phyloP scores from a whole-genome alignment of 2,329 filamentous ascomycete genomes.

The Cladosporium sp. region DNA sequence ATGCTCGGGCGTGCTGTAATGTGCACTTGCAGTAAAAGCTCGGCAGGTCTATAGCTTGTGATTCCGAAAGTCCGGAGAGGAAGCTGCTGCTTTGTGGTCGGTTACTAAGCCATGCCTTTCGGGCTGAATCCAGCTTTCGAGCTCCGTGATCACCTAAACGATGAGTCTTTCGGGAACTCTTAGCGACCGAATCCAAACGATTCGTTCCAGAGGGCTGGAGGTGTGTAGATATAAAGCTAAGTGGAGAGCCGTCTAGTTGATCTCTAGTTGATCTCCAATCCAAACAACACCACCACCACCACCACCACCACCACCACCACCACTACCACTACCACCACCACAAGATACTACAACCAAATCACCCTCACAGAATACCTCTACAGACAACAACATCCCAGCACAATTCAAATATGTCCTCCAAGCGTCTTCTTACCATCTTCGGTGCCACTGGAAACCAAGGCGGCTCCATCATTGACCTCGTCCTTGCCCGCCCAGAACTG shows the following conservation, averaged over 20 bases:
- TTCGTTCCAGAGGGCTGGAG: neutral
- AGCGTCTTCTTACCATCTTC: conserved; percentile 56
- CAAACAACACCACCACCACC: neutral
- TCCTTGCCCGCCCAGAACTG: conserved; percentile 47
- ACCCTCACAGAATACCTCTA: neutral
- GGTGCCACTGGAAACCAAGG: conserved; percentile 64
- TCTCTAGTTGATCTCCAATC: neutral
- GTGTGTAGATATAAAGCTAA: neutral
- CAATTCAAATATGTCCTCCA: conserved; percentile 24
- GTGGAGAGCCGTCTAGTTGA: neutral
- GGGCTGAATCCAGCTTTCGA: neutral
- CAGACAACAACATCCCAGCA: neutral
- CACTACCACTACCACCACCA: neutral
- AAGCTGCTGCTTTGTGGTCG: conserved; percentile 1
- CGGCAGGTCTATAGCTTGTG: neutral
- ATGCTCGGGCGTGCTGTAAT: neutral
- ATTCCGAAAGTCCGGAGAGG: conserved; percentile 3
- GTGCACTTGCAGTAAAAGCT: no score
- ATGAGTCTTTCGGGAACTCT: neutral
- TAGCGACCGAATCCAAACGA: neutral
- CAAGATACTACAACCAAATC: neutral
- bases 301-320: neutral
- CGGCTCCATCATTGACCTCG: conserved; percentile 52
- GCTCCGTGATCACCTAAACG: neutral
- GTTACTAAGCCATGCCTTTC: conserved; percentile 1